Conservation (phyloP, 495 filamentous ascomycete genomes). For the Neurospora sp. region DNA sequence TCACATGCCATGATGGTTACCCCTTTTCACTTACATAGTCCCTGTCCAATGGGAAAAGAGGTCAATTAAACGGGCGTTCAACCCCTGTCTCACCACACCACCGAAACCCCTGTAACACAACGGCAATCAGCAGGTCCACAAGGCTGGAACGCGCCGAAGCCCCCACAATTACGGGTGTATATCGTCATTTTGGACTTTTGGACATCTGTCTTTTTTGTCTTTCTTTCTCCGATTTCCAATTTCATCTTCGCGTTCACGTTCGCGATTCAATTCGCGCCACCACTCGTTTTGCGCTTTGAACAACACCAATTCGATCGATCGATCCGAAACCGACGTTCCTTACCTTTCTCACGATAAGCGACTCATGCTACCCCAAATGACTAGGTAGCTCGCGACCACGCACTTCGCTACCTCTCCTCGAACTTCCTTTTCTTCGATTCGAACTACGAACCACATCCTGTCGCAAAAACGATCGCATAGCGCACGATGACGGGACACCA, state of each 20-base stretch:
- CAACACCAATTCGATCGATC: background rate
- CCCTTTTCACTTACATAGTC: background rate
- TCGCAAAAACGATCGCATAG: background rate
- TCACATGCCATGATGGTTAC: background rate
- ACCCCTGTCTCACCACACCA: background rate
- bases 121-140: background rate
- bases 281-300: background rate
- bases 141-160: background rate
- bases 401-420: conserved; percentile 1
- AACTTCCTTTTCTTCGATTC: background rate
- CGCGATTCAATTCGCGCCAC: background rate
- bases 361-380: background rate
- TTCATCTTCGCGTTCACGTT: background rate
- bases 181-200: conserved; percentile 12
- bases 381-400: conserved; percentile 3
- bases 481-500: background rate
- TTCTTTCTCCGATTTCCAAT: background rate
- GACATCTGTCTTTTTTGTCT: conserved; percentile 10
- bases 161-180: background rate
- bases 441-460: background rate
- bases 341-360: background rate
- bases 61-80: background rate
- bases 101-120: background rate
- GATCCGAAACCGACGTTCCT: background rate
- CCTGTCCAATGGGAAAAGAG: background rate